These are phyloP conservation scores for Cordyceps cicadae DNA, from an alignment of 2,329 filamentous ascomycete genomes.

Conservation along the genomic window DNA sequence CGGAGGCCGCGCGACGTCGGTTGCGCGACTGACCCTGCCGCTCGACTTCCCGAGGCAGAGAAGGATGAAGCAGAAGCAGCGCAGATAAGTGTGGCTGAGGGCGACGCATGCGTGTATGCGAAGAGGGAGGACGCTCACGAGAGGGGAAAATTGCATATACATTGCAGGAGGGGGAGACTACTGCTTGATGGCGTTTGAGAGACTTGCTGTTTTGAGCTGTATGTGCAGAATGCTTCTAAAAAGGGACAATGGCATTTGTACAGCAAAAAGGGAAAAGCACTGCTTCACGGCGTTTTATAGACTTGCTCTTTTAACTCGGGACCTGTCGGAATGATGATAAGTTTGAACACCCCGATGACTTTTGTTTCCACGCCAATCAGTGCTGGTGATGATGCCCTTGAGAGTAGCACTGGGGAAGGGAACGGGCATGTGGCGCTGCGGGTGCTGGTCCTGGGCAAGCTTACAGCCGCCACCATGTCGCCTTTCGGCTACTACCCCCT, in stretches of 20 bases:
- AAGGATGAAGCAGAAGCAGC: slow-evolving; percentile 9
- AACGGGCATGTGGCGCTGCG: background rate
- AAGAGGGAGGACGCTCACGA: background rate
- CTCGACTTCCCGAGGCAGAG: slow-evolving; percentile 68
- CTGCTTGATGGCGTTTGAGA: background rate
- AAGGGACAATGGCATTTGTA: background rate
- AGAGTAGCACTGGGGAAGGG: background rate
- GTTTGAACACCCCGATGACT: background rate
- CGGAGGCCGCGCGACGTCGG: slow-evolving; percentile 38
- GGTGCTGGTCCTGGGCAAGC: background rate
- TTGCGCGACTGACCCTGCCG: slow-evolving; percentile 69
- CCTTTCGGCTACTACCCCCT: background rate
- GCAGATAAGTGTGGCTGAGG: slow-evolving; percentile 2
- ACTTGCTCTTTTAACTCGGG: background rate
- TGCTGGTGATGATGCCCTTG: background rate
- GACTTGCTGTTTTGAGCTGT: background rate
- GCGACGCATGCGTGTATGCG: too few species aligned
- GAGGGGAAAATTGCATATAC: background rate
- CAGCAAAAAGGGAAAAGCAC: background rate
- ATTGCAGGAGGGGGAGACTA: background rate
- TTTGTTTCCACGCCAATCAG: background rate
- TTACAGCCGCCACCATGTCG: background rate
- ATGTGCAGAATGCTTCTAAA: too few species aligned
- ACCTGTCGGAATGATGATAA: background rate
- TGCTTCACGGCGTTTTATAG: slow-evolving; percentile 2